Evolutionary conservation across 2,329 filamentous ascomycete genomes (phyloP).

Genomic region (Botrytis fragariae): DNA sequence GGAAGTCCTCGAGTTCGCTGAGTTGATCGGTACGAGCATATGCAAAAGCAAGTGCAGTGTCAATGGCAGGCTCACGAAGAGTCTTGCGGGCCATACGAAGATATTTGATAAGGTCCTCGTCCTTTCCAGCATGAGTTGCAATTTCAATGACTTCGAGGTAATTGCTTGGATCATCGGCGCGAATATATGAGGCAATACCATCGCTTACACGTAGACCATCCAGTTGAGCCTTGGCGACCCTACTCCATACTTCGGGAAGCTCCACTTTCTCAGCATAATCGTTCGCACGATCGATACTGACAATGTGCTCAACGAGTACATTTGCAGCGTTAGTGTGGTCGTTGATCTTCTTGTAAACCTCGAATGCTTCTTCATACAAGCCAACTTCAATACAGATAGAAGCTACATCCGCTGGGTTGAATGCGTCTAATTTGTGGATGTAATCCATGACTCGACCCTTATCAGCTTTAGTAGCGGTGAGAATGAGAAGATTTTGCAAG

Average conservation of each 20-base stretch:
- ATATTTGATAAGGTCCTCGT: constrained; percentile 95
- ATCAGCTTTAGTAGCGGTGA: constrained; percentile 95
- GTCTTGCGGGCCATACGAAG: constrained; percentile 97
- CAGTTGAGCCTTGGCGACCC: constrained; percentile 95
- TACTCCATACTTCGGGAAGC: constrained; percentile 94
- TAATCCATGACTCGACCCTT: constrained; percentile 95
- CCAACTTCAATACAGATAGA: constrained; percentile 91
- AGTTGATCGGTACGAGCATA: constrained; percentile 91
- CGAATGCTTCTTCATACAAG: constrained; percentile 93
- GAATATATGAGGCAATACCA: constrained; percentile 95
- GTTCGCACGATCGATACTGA: constrained; percentile 96
- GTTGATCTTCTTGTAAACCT: constrained; percentile 97
- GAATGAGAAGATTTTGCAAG: constrained; percentile 91
- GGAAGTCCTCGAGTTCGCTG: constrained; percentile 91
- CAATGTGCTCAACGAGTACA: constrained; percentile 92
- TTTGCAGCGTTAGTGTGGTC: constrained; percentile 84
- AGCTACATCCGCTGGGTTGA: constrained; percentile 90
- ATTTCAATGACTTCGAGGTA: constrained; percentile 96
- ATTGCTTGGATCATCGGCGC: constrained; percentile 88
- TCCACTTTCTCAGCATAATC: constrained; percentile 95
- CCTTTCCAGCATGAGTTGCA: constrained; percentile 91
- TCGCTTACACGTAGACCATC: constrained; percentile 92
- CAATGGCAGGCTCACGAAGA: constrained; percentile 85
- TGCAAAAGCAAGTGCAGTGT: constrained; percentile 91
- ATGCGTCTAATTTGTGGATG: constrained; percentile 85